These are phyloP conservation scores for Epichloe festucae DNA, from an alignment of 2,329 filamentous ascomycete species.

Conservation along the genomic window DNA sequence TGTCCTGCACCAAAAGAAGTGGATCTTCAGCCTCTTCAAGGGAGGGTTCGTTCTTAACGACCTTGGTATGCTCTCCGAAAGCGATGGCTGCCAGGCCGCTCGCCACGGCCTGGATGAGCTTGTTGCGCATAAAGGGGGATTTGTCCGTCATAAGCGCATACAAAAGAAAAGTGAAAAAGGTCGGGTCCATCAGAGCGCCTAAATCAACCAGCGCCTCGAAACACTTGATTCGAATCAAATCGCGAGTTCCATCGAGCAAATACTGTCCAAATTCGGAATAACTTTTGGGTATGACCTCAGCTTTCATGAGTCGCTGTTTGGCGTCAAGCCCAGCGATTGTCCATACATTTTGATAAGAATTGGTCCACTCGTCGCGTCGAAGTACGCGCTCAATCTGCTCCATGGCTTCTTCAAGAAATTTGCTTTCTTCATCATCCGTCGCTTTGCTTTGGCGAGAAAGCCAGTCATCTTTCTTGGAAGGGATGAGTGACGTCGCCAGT, in stretches of 20 bases:
- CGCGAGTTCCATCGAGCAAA: slow-evolving; percentile 48
- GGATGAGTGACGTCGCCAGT: slow-evolving; percentile 45
- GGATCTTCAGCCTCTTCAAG: slow-evolving; percentile 22
- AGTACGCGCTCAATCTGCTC: slow-evolving; percentile 55
- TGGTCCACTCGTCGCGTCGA: slow-evolving; percentile 55
- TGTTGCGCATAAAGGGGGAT: slow-evolving; percentile 47
- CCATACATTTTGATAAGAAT: slow-evolving; percentile 55
- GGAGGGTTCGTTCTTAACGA: slow-evolving; percentile 25
- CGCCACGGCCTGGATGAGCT: slow-evolving; percentile 45
- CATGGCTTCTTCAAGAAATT: slow-evolving; percentile 39
- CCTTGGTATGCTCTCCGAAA: slow-evolving; percentile 44
- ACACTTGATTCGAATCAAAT: slow-evolving; percentile 51
- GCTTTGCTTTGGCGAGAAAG: slow-evolving; percentile 31
- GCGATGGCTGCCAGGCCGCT: slow-evolving; percentile 50
- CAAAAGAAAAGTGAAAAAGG: slow-evolving; percentile 43
- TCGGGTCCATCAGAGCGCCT: slow-evolving; percentile 42
- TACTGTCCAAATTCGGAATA: slow-evolving; percentile 49
- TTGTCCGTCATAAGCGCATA: slow-evolving; percentile 46
- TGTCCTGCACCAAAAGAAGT: slow-evolving; percentile 29
- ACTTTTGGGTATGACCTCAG: slow-evolving; percentile 41
- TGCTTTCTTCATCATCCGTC: slow-evolving; percentile 30
- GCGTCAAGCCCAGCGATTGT: slow-evolving; percentile 50
- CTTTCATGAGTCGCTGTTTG: slow-evolving; percentile 50
- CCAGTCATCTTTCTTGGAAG: slow-evolving; percentile 32
- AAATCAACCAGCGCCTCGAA: slow-evolving; percentile 52